Base-by-base conservation (phyloP, 768 basidiomycete species). In the Lactifluus piperatus region DNA sequence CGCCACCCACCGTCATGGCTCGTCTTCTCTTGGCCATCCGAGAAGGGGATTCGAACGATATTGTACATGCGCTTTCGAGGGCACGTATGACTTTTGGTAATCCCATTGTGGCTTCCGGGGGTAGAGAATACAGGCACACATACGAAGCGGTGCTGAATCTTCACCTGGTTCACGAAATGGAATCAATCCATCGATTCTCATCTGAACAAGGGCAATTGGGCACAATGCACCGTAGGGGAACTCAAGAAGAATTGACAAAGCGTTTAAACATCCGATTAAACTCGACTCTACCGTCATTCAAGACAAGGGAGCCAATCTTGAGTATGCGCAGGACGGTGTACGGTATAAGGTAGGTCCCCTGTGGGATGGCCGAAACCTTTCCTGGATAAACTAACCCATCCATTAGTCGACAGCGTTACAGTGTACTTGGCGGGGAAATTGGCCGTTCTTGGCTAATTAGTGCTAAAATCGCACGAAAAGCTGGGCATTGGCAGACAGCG, bases 381-480 rank as follows among this genome's bases (percentile, higher is more conserved):
- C 10, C n/a, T 30, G 37, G 34, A 45, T 32, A 16, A 29, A 8
- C 47, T 53, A 36, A 50, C 14, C 1, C 3, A 1, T 47, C 41
- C n/a, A 9, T 26, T 26, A 65, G 63, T 51, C 47, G 54, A 18
- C 57, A 59, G 34, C 43, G 51, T n/a, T 49, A 36, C 39, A 41
- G 22, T 37, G 54, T 34, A 11, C 57, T 64, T 52, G 32, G 41
- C 13, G 62, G 54, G 11, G 64, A 65, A 59, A 84, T 94, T 37
- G 88, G 92, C 3, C 79, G 80, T 48, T 85, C 91, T 1, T 99
- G 97, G 97, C 79, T 98, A 13, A 77, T 82, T 27, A 97, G 88
- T 60, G 88, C 94, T n/a, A 97, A 94, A 70, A 93, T 94, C 56
- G 97, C 97, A 34, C 78, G 97, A 34, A 99, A 97, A 69, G 90